A percentile compares a stretch with the other conserved stretches of the same genome.
phyloP scores from a whole-genome alignment of 306 rosid species.

The Vigna trinervia region DNA sequence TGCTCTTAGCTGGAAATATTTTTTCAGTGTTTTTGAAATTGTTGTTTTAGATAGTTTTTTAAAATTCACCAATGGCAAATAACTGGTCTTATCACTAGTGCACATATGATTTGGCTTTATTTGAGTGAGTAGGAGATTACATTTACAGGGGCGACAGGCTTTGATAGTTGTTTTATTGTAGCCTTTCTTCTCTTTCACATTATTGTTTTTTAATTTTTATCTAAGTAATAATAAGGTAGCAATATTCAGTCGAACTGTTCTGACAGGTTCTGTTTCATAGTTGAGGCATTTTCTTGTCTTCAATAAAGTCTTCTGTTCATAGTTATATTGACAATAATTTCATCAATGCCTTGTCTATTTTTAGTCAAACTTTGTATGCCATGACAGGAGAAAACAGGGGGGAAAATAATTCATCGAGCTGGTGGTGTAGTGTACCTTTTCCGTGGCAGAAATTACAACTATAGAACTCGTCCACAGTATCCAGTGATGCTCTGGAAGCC shows the following conservation, averaged over 20 bases:
- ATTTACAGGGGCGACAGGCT: conserved; percentile 19
- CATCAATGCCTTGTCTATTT: conserved; percentile 20
- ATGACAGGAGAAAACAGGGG: conserved; percentile 85
- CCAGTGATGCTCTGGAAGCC: conserved; percentile 99
- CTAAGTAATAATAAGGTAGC: conserved; percentile 5
- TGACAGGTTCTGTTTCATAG: background rate
- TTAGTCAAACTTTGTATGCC: conserved; percentile 27
- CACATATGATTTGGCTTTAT: background rate
- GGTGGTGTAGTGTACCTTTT: conserved; percentile 90
- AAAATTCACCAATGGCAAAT: no score
- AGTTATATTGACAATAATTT: conserved; percentile 1
- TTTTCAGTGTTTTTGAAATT: no score
- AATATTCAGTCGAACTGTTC: conserved; percentile 14
- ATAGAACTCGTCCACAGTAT: conserved; percentile 84
- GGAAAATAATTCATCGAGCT: conserved; percentile 82
- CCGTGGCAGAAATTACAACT: conserved; percentile 91
- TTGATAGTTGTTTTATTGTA: background rate
- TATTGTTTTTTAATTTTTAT: background rate
- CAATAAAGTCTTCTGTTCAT: background rate
- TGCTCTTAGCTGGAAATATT: no score
- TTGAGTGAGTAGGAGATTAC: background rate
- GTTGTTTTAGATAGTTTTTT: no score
- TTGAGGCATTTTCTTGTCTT: background rate
- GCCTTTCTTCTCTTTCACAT: conserved; percentile 14
- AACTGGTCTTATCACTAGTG: no score